Base-by-base conservation (phyloP, 495 filamentous ascomycete species). In the Hyaloscypha hepaticicola region DNA sequence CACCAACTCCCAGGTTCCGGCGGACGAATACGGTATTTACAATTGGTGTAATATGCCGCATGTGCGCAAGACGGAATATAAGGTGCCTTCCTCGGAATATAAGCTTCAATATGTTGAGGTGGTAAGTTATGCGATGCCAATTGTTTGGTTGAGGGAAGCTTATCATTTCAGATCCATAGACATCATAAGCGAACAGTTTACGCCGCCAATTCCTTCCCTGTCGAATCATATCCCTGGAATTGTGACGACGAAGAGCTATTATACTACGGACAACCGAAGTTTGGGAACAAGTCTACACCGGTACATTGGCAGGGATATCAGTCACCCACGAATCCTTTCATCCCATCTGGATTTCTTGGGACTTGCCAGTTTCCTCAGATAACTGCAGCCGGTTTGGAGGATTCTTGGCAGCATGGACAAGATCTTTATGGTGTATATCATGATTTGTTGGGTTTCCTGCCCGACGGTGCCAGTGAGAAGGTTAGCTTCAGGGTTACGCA, bases 1-100 rank as follows among this genome's bases (percentile, higher is more conserved):
- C 75, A 83, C 88, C 68, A 77, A 77, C 53, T 88, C 86, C 11
- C 62, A 71, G 25, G 77, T 78, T 1, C 80, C 84, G 0, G 72
- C 72, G 22, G 72, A 71, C 16, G 61, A 76, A 33, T 86, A 85
- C 69, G 82, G 85, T 16, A 75, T 74, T 25, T 90, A 90, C 74
- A 87, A 90, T 69, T 91, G 84, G 82, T 91, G 88, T 72, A 89
- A 90, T 67, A 91, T 90, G 88, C 88, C 88, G 14, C 88, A 90
- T 74, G 84, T 88, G n/a, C 78, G 86, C 14, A 67, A 59, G 51
- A 68, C 69, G 3, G 84, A 87, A 65, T 91, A 90, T 68, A 71
- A 77, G 22, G 76, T 72, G 49, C 77, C 81, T 50, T 41, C 72
- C 24, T 61, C 67, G 5, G 78, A 76, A 31, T 89, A 84, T 68